phyloP scores from a whole-genome alignment of 768 basidiomycete genomes.

The Trametes cinnabarina region DNA sequence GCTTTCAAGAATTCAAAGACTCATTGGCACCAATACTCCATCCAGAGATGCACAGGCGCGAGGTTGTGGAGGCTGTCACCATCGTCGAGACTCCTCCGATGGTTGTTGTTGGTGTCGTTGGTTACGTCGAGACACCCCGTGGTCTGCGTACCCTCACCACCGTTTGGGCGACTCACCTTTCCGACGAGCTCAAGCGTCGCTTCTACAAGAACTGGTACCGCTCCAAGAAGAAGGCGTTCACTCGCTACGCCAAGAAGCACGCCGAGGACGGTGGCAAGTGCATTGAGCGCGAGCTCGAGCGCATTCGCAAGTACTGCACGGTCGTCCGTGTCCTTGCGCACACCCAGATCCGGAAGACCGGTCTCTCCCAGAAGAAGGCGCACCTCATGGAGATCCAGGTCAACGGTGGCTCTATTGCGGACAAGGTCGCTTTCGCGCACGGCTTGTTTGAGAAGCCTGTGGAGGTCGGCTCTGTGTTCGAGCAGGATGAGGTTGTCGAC shows the following conservation, averaged over 20 bases:
- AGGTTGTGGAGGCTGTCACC: slow-evolving; percentile 97
- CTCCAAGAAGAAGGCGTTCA: slow-evolving; percentile 99
- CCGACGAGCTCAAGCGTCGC: slow-evolving; percentile 95
- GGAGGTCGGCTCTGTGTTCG: slow-evolving; percentile 82
- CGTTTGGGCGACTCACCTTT: slow-evolving; percentile 97
- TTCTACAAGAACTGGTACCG: slow-evolving; percentile 99
- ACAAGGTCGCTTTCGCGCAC: slow-evolving; percentile 96
- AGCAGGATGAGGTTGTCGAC: slow-evolving; percentile 96
- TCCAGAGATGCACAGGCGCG: slow-evolving; percentile 99
- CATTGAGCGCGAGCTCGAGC: slow-evolving; percentile 92
- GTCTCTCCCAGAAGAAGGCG: slow-evolving; percentile 98
- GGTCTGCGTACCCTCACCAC: slow-evolving; percentile 98
- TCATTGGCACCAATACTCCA: neutral
- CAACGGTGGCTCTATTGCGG: slow-evolving; percentile 92
- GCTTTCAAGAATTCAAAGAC: neutral
- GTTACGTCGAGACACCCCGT: slow-evolving; percentile 99
- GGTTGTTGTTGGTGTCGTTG: slow-evolving; percentile 96
- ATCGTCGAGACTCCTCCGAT: slow-evolving; percentile 96
- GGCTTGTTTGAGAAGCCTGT: slow-evolving; percentile 96
- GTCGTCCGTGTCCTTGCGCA: slow-evolving; percentile 99
- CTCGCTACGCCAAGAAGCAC: slow-evolving; percentile 99
- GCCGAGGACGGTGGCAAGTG: slow-evolving; percentile 93
- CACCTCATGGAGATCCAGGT: slow-evolving; percentile 99
- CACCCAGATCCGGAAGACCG: slow-evolving; percentile 98
- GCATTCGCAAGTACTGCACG: slow-evolving; percentile 99